phyloP scores from a whole-genome alignment of 495 filamentous ascomycete species.

The Hypoxylon trugodes region DNA sequence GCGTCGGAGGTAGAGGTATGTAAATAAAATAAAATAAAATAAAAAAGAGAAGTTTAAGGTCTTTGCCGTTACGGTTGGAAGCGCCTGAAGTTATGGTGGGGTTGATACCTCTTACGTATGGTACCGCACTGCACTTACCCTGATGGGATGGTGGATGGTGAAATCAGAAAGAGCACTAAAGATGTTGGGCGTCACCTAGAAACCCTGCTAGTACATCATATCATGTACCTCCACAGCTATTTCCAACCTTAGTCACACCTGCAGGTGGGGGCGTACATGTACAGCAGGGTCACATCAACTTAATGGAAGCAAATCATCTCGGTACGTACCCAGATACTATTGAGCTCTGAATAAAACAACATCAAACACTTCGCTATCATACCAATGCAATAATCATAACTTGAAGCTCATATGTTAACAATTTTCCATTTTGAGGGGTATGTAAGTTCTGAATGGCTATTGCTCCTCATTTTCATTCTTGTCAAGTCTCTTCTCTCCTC shows the following conservation, averaged over 20 bases:
- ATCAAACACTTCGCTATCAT: too few species aligned
- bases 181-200: conserved; percentile 6
- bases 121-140: too few species aligned
- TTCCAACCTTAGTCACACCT: too few species aligned
- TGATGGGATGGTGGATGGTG: too few species aligned
- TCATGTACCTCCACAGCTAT: too few species aligned
- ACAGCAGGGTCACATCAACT: too few species aligned
- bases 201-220: not conserved
- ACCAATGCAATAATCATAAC: too few species aligned
- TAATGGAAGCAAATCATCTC: too few species aligned
- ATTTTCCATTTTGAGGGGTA: not conserved
- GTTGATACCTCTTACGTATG: conserved; percentile 4
- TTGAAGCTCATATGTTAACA: not conserved
- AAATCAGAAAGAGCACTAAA: too few species aligned
- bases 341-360: too few species aligned
- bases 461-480: conserved; percentile 1
- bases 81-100: not conserved
- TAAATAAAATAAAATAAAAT: not conserved
- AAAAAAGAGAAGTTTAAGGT: not conserved
- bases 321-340: too few species aligned
- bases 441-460: not conserved
- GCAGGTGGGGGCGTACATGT: too few species aligned
- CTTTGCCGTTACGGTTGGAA: not conserved
- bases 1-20: not conserved
- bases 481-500: not conserved